Percentiles rank a stretch among this genome's conserved stretches.
phyloP scores from a whole-genome alignment of 1,284 basidiomycete genomes.

The Clitocybe nebularis region DNA sequence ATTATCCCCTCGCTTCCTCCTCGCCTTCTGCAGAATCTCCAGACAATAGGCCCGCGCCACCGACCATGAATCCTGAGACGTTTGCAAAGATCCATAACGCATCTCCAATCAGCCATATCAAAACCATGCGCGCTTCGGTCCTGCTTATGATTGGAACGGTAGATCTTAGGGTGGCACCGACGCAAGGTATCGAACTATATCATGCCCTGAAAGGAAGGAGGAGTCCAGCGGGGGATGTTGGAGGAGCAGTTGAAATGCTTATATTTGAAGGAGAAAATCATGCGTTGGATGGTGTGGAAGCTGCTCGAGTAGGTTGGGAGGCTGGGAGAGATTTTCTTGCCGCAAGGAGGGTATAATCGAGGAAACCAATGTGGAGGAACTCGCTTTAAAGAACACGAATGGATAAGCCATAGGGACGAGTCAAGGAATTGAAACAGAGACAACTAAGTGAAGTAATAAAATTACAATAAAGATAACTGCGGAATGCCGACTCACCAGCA shows the following conservation, averaged over 20 bases:
- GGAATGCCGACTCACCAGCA: too few relatives aligned
- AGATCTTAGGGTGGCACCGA: slow-evolving; percentile 62
- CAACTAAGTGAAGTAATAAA: too few relatives aligned
- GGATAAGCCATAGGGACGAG: too few relatives aligned
- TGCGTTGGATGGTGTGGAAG: slow-evolving; percentile 59
- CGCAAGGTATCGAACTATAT: slow-evolving; percentile 61
- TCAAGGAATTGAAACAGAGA: too few relatives aligned
- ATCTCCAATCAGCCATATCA: slow-evolving; percentile 58
- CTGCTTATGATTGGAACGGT: slow-evolving; percentile 56
- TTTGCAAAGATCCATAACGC: slow-evolving; percentile 43
- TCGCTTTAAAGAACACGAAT: too few relatives aligned
- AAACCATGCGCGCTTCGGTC: slow-evolving; percentile 49
- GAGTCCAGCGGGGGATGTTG: slow-evolving; percentile 22
- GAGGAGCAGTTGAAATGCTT: slow-evolving; percentile 51
- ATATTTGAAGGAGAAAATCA: slow-evolving; percentile 62
- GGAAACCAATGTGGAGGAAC: too few relatives aligned
- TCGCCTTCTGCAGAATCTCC: slow-evolving; percentile 16
- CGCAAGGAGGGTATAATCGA: slow-evolving; percentile 5
- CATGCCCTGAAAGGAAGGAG: slow-evolving; percentile 52
- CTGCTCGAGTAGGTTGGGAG: slow-evolving; percentile 47
- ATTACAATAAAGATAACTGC: too few relatives aligned
- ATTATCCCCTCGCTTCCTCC: slow-evolving; percentile 35
- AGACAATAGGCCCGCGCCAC: slow-evolving; percentile 14
- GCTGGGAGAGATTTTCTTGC: slow-evolving; percentile 50
- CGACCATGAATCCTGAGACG: slow-evolving; percentile 40